Conservation (phyloP, 768 basidiomycete genomes). For the Termitomyces sp. region DNA sequence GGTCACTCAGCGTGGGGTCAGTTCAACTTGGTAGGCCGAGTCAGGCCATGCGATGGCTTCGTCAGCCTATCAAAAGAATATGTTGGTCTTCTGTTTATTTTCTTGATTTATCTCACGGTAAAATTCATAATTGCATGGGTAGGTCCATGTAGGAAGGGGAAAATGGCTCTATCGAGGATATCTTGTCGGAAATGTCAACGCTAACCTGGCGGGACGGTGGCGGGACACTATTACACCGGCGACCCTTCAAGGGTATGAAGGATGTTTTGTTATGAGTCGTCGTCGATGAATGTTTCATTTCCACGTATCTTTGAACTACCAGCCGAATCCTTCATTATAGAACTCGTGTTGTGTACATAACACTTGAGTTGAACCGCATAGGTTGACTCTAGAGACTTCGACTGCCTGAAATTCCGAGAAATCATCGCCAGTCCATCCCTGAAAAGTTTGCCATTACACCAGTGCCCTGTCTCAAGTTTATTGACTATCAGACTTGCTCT, state of each 20-base stretch:
- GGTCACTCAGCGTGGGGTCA: slow-evolving; percentile 93
- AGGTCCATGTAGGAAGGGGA: slow-evolving; percentile 73
- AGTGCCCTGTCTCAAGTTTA: too few species aligned
- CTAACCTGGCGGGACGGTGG: slow-evolving; percentile 82
- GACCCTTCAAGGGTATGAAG: slow-evolving; percentile 74
- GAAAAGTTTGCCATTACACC: too few species aligned
- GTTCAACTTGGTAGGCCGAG: slow-evolving; percentile 74
- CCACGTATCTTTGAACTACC: too few species aligned
- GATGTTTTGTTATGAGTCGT: slow-evolving; percentile 75
- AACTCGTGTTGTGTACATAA: too few species aligned
- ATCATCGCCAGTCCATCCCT: too few species aligned
- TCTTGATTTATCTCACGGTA: slow-evolving; percentile 2
- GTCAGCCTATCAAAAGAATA: slow-evolving; percentile 85
- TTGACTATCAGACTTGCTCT: too few species aligned
- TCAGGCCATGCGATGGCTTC: slow-evolving; percentile 80
- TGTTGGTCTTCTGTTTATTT: slow-evolving; percentile 36
- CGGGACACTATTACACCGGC: slow-evolving; percentile 74
- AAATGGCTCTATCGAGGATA: slow-evolving; percentile 87
- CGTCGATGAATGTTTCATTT: slow-evolving; percentile 35
- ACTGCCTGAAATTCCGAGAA: too few species aligned
- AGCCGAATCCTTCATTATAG: too few species aligned
- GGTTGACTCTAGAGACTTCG: too few species aligned
- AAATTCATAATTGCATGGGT: neutral
- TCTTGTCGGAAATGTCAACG: slow-evolving; percentile 64
- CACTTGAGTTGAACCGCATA: too few species aligned